phyloP scores from a whole-genome alignment of 2,329 filamentous ascomycete genomes.

The Trichophyton simii region DNA sequence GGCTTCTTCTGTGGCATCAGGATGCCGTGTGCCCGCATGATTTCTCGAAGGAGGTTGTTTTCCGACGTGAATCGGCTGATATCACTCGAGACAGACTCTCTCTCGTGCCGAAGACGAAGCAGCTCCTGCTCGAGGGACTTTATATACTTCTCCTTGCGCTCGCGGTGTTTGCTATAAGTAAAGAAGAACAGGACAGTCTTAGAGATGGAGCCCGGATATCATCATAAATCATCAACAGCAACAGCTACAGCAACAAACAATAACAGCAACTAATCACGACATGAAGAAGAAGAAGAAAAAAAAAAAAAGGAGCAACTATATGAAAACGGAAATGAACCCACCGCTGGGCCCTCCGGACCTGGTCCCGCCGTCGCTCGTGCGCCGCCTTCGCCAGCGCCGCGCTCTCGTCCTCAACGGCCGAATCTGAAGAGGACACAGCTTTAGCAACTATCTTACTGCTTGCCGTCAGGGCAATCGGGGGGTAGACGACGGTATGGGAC shows the following conservation, averaged over 20 bases:
- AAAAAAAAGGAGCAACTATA: background rate
- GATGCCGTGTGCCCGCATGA: slow-evolving; percentile 15
- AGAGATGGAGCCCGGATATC: background rate
- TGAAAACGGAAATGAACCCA: slow-evolving; percentile 9
- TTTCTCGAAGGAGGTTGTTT: slow-evolving; percentile 15
- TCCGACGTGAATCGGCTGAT: slow-evolving; percentile 12
- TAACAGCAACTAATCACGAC: background rate
- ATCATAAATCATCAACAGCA: too few relatives aligned
- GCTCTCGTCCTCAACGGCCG: slow-evolving; percentile 4
- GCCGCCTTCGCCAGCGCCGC: slow-evolving; percentile 11
- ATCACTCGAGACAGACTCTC: slow-evolving; percentile 12
- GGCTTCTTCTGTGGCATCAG: slow-evolving; percentile 6
- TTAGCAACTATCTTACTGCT: background rate
- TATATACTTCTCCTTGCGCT: slow-evolving; percentile 22
- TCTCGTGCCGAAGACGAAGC: slow-evolving; percentile 17
- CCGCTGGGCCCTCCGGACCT: slow-evolving; percentile 21
- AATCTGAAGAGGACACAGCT: background rate
- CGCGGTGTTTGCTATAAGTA: slow-evolving; percentile 20
- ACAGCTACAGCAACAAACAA: background rate
- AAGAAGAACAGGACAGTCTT: background rate
- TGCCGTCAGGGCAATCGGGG: background rate
- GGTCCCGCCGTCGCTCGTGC: slow-evolving; percentile 19
- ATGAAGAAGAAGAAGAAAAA: background rate
- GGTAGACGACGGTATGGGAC: background rate
- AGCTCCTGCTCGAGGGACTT: slow-evolving; percentile 20